A percentile compares a stretch with the other conserved stretches of the same genome.
These are phyloP conservation scores for Boehmeria nivea DNA, from an alignment of 306 rosid genomes.

Conservation along the genomic window DNA sequence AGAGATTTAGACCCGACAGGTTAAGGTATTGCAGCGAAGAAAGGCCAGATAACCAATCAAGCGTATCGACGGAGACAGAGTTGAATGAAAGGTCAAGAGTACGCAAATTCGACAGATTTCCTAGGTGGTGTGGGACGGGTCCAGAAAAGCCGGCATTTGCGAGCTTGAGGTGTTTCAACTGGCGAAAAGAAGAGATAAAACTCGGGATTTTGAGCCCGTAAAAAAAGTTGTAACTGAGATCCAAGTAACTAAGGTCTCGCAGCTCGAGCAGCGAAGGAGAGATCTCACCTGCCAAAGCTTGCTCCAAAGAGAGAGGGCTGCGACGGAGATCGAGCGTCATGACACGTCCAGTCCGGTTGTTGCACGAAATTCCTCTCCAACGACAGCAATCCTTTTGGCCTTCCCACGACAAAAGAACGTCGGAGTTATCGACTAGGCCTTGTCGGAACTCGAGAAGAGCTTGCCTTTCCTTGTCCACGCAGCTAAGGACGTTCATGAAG, in stretches of 20 bases:
- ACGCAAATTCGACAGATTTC: slow-evolving; percentile 6
- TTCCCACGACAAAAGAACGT: slow-evolving; percentile 1
- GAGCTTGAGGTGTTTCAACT: background rate
- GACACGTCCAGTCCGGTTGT: slow-evolving; percentile 11
- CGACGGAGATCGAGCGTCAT: background rate
- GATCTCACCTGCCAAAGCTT: slow-evolving; percentile 1
- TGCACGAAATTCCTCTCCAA: slow-evolving; percentile 11
- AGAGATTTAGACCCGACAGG: background rate
- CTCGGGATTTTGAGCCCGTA: background rate
- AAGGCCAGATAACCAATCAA: slow-evolving; percentile 15
- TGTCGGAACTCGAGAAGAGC: slow-evolving; percentile 15
- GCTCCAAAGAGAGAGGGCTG: background rate
- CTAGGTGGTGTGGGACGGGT: slow-evolving; percentile 1
- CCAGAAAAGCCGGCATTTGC: background rate
- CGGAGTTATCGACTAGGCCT: background rate
- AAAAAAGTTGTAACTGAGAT: slow-evolving; percentile 10
- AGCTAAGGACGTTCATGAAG: background rate
- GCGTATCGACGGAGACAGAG: background rate
- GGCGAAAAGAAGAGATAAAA: background rate
- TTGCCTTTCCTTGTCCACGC: background rate
- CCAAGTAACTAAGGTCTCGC: background rate
- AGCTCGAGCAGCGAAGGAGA: slow-evolving; percentile 8
- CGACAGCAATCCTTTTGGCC: slow-evolving; percentile 3
- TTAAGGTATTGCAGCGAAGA: slow-evolving; percentile 11
- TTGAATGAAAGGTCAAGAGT: background rate